Base-by-base conservation (phyloP, 345 rosid genomes). In the Arabis hirsuta region DNA sequence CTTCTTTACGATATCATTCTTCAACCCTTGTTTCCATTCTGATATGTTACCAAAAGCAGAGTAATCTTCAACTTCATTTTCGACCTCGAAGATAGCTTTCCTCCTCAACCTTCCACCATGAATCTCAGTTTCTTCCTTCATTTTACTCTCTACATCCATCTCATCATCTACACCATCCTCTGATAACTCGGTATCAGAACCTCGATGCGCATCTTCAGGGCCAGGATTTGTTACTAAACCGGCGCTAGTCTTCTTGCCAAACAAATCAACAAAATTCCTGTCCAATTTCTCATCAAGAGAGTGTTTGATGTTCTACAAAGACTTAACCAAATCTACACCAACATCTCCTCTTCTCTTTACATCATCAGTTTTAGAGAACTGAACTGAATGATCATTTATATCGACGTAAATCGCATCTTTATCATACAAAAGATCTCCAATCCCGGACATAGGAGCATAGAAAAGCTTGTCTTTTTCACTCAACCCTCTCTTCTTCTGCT, bases 381-480 rank as follows among this genome's bases (percentile, higher is more conserved):
- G 95, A 72, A 88, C 92, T 62, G 87, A 70, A 63, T 84, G 92
- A 45, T 91, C 97, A 68, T 88, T 84, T 47, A 88, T 85, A 73
- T 87, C 84, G 74, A 88, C 84, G 80, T 88, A 91, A 70, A 91
- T 90, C 3, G 97, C 97, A 80, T 91, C 95, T 72, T 88, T 88
- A 70, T 91, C 95, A 81, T 88, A 91, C 39, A 87, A 74, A 58
- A 91, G 87, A 71, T 87, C 97, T 43, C 96, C 97, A 67, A 88
- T 79, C 42, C 97, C 91, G 53, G 96, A 87, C 97, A 88, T 88
- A 22, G 96, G 97, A 38, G 90, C 97, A 88, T 91, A 88, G 80
- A 88, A 87, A 45, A 88, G 80, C 61, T 85, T 88, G 63, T 88
- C 97, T 74, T 85, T 91, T 77, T 87, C 92, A 31, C 97, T 88